These are phyloP conservation scores for Tanozyma kutaoensis DNA, from an alignment of 805 yeast species.

Conservation along the genomic window DNA sequence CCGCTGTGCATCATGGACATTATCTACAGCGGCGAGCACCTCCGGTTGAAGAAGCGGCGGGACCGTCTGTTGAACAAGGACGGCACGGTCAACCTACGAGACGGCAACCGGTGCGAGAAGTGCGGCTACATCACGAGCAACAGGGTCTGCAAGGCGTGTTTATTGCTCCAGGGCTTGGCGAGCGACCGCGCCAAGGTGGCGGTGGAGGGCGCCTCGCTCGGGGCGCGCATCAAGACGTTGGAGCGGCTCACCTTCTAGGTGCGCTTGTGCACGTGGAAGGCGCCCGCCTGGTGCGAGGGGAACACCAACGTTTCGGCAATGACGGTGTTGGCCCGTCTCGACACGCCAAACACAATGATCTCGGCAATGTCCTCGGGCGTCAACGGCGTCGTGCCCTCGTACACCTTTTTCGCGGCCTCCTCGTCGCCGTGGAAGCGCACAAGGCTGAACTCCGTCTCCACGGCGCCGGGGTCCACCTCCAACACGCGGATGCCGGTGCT, in stretches of 20 bases:
- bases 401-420: constrained; percentile 48
- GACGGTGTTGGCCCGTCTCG: constrained; percentile 61
- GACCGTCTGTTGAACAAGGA: no score
- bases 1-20: constrained; percentile 92
- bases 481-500: constrained; percentile 57
- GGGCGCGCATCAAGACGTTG: constrained; percentile 43
- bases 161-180: constrained; percentile 74
- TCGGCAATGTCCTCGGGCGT: constrained; percentile 68
- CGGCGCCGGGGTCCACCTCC: constrained; percentile 70
- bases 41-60: constrained; percentile 45
- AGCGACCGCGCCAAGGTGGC: constrained; percentile 53
- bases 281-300: constrained; percentile 69
- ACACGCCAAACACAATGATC: constrained; percentile 48
- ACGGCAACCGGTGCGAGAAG: constrained; percentile 67
- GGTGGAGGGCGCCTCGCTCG: constrained; percentile 39
- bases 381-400: constrained; percentile 56
- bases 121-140: constrained; percentile 92
- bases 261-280: constrained; percentile 10
- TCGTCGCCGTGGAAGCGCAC: constrained; percentile 54
- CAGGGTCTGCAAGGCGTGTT: constrained; percentile 85
- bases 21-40: constrained; percentile 84
- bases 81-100: constrained; percentile 39
- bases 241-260: constrained; percentile 49
- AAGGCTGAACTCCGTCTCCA: constrained; percentile 63
- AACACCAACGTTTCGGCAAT: constrained; percentile 74